Conservation (phyloP, 306 rosid genomes). For the Abrus precatorius region DNA sequence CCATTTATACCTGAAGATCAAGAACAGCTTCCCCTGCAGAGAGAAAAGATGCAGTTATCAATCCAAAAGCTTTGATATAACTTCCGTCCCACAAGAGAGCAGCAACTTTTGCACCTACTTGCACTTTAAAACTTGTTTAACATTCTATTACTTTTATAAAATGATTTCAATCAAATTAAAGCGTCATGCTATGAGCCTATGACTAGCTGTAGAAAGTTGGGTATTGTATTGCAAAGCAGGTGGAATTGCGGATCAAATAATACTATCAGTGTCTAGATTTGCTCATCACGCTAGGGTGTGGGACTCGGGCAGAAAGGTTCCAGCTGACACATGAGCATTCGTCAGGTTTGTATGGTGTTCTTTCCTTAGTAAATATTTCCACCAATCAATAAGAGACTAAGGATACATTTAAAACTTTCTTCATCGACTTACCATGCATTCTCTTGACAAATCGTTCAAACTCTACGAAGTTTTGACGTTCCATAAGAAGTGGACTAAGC, state of each 20-base stretch:
- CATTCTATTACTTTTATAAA: neutral
- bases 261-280: neutral
- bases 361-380: slow-evolving; percentile 6
- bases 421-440: slow-evolving; percentile 83
- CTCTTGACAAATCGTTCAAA: slow-evolving; percentile 90
- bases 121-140: neutral
- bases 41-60: slow-evolving; percentile 32
- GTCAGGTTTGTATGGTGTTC: neutral
- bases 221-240: neutral
- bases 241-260: neutral
- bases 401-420: slow-evolving; percentile 4
- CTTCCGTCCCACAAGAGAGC: neutral
- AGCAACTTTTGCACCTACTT: slow-evolving; percentile 12
- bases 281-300: neutral
- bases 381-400: neutral
- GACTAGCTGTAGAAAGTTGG: neutral
- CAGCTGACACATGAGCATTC: slow-evolving; percentile 3
- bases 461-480: slow-evolving; percentile 78
- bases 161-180: neutral
- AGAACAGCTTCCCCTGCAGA: slow-evolving; percentile 67
- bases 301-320: neutral
- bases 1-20: slow-evolving; percentile 55
- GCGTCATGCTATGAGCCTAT: neutral
- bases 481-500: slow-evolving; percentile 84
- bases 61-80: slow-evolving; percentile 5